phyloP scores from a whole-genome alignment of 306 rosid species.

The Mucuna pruriens region DNA sequence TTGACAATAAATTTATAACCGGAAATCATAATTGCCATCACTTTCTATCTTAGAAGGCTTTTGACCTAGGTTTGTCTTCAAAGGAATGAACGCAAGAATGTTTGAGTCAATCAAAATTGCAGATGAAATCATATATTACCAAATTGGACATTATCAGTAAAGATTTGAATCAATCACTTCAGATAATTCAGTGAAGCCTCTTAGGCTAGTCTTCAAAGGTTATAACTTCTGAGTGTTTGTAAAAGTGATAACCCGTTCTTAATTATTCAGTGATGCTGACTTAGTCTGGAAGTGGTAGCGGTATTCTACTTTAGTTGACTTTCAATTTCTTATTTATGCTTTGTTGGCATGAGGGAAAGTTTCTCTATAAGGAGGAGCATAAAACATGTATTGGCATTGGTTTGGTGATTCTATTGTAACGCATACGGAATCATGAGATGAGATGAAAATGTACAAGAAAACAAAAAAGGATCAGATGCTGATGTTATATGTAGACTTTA shows the following conservation, averaged over 20 bases:
- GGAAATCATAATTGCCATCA: neutral
- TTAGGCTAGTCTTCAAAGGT: neutral
- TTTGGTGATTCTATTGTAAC: conserved; percentile 9
- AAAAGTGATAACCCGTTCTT: conserved; percentile 1
- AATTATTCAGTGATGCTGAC: conserved; percentile 10
- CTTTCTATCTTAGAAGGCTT: conserved; percentile 5
- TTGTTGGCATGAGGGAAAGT: neutral
- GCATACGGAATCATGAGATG: neutral
- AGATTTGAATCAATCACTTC: neutral
- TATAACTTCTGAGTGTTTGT: neutral
- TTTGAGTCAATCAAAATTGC: neutral
- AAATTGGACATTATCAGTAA: neutral
- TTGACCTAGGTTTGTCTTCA: conserved; percentile 15
- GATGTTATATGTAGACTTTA: neutral
- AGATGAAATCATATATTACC: conserved; percentile 1
- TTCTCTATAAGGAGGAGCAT: neutral
- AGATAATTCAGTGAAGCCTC: neutral
- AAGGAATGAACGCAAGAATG: neutral
- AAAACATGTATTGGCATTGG: neutral
- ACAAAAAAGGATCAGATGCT: neutral
- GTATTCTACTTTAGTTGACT: conserved; percentile 10
- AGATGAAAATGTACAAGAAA: neutral
- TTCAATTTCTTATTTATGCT: neutral
- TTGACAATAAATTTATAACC: neutral
- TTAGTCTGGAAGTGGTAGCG: neutral